phyloP scores from a whole-genome alignment of 1,139 yeast species.

The Pichia sp. region DNA sequence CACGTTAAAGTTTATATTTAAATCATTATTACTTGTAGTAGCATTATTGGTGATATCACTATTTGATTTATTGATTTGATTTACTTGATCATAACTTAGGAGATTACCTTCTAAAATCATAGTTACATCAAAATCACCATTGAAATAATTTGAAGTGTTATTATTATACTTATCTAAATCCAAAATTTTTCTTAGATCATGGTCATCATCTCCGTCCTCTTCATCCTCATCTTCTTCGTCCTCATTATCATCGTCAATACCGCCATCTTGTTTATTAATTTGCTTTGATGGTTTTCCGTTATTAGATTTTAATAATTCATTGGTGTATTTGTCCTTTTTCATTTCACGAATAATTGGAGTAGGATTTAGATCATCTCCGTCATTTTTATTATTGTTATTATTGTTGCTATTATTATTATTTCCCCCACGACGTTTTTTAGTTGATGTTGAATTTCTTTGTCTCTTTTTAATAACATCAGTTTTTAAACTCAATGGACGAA shows the following conservation, averaged over 20 bases:
- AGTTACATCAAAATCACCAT: conserved; percentile 5
- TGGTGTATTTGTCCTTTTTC: background rate
- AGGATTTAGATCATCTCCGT: conserved; percentile 29
- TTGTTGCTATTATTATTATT: background rate
- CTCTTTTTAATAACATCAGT: conserved; percentile 91
- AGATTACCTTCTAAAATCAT: conserved; percentile 3
- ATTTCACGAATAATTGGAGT: conserved; percentile 22
- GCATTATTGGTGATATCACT: background rate
- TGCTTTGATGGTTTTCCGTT: too few species aligned
- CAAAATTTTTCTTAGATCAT: background rate
- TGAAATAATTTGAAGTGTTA: background rate
- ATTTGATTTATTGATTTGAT: too few species aligned
- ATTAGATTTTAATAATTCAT: background rate
- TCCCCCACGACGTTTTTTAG: conserved; percentile 21
- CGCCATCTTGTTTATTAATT: background rate
- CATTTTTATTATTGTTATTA: conserved; percentile 13
- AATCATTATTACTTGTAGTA: background rate
- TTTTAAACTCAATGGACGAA: conserved; percentile 81
- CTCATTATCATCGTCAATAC: background rate
- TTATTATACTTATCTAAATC: background rate
- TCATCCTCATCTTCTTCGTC: background rate
- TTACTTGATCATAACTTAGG: background rate
- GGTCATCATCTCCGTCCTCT: background rate
- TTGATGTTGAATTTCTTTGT: conserved; percentile 27
- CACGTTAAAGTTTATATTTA: background rate